Percentiles rank a stretch among this genome's conserved stretches.
Conservation (phyloP, 257 asterid species). For the Capsicum pubescens region DNA sequence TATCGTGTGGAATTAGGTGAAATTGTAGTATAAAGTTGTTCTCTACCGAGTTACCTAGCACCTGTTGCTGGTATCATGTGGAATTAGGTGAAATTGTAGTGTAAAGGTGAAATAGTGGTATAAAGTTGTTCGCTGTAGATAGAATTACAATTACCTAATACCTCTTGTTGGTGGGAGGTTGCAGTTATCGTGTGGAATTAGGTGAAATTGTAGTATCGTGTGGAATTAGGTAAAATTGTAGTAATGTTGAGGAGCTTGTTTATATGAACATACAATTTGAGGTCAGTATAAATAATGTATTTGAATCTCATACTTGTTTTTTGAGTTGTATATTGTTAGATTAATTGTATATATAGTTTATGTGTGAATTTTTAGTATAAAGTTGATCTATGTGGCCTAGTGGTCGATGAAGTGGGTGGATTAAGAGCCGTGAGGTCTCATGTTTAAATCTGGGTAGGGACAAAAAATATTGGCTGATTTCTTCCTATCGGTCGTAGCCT, state of each 20-base stretch:
- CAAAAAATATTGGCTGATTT: neutral
- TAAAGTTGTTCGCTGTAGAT: too few species aligned
- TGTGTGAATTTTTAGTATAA: neutral
- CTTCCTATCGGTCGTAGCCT: neutral
- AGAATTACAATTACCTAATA: too few species aligned
- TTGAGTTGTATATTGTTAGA: neutral
- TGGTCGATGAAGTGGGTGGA: neutral
- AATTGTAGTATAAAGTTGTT: too few species aligned
- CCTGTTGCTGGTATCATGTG: too few species aligned
- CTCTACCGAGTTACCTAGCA: too few species aligned
- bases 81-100: too few species aligned
- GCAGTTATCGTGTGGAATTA: slow-evolving; percentile 2
- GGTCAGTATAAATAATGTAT: slow-evolving; percentile 44
- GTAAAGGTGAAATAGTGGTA: too few species aligned
- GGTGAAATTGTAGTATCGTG: too few species aligned
- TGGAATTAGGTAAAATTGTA: too few species aligned
- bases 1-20: too few species aligned
- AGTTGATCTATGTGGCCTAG: neutral
- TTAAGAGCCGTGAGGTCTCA: neutral
- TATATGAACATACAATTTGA: slow-evolving; percentile 92
- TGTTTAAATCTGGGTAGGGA: neutral
- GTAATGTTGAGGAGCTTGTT: slow-evolving; percentile 86
- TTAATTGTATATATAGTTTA: neutral
- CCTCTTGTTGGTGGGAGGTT: too few species aligned
- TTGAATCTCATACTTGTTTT: neutral